phyloP scores from a whole-genome alignment of 2,329 filamentous ascomycete genomes.

The Colletotrichum spaethianum region DNA sequence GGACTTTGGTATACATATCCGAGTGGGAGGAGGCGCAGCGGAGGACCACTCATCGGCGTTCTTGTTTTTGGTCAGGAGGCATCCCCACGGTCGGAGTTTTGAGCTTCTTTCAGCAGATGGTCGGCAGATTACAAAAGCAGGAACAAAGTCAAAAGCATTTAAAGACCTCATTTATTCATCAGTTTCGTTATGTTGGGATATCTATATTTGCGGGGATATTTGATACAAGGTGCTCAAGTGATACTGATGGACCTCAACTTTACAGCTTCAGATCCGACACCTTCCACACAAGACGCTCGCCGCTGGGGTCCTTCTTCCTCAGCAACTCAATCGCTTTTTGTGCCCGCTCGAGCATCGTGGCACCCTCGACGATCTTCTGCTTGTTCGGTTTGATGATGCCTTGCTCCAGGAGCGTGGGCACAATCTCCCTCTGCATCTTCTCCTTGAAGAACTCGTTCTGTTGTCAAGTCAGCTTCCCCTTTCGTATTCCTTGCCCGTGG shows the following conservation, averaged over 20 bases:
- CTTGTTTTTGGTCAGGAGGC: slow-evolving; percentile 39
- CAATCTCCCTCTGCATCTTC: slow-evolving; percentile 67
- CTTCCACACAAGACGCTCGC: slow-evolving; percentile 58
- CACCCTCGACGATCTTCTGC: slow-evolving; percentile 58
- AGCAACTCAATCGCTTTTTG: slow-evolving; percentile 54
- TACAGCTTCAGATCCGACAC: slow-evolving; percentile 40
- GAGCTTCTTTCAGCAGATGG: slow-evolving; percentile 42
- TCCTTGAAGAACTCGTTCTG: slow-evolving; percentile 70
- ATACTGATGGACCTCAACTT: not conserved
- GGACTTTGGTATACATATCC: slow-evolving; percentile 10
- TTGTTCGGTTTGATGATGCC: slow-evolving; percentile 58
- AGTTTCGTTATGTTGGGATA: too few species aligned
- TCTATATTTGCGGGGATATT: not conserved
- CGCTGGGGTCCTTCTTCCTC: slow-evolving; percentile 55
- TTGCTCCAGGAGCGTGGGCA: slow-evolving; percentile 61
- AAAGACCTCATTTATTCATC: slow-evolving; percentile 1
- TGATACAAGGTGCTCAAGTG: not conserved
- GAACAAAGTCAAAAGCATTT: slow-evolving; percentile 40
- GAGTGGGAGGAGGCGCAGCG: slow-evolving; percentile 31
- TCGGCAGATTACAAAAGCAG: slow-evolving; percentile 42
- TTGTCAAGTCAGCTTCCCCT: slow-evolving; percentile 16
- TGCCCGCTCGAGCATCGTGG: slow-evolving; percentile 54
- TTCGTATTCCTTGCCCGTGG: not conserved
- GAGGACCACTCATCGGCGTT: slow-evolving; percentile 38
- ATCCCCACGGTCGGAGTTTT: slow-evolving; percentile 40